A percentile compares a stretch with the other conserved stretches of the same genome.
phyloP scores from a whole-genome alignment of 306 rosid genomes.

The Gastrolobium villosum region DNA sequence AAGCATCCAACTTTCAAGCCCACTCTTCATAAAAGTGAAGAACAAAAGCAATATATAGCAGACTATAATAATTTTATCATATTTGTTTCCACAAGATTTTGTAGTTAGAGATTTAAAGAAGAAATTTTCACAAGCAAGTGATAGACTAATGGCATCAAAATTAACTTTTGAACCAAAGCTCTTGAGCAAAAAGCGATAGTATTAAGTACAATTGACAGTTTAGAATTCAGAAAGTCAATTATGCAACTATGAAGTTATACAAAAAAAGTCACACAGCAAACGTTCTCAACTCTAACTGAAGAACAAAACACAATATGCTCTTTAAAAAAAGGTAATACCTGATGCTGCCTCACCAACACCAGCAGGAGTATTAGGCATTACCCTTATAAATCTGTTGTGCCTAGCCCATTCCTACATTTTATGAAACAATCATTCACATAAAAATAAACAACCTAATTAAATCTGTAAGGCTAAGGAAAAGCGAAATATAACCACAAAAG shows the following conservation, averaged over 20 bases:
- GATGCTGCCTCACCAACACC: conserved; percentile 85
- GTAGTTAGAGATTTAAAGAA: conserved; percentile 1
- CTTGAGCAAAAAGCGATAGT: conserved; percentile 6
- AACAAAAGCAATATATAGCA: conserved; percentile 20
- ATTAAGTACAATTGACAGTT: conserved; percentile 6
- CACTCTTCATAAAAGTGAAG: conserved; percentile 35
- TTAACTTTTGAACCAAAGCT: conserved; percentile 16
- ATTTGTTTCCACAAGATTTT: not conserved
- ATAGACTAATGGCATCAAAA: not conserved
- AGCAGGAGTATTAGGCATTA: conserved; percentile 86
- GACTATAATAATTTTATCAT: not conserved
- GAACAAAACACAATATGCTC: conserved; percentile 36
- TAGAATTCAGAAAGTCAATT: conserved; percentile 31
- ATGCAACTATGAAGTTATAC: conserved; percentile 3
- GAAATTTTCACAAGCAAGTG: not conserved
- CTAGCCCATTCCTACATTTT: conserved; percentile 85
- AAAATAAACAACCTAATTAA: conserved; percentile 34
- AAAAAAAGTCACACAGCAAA: conserved; percentile 17
- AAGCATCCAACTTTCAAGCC: conserved; percentile 20
- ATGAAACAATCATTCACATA: conserved; percentile 39
- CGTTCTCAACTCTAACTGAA: conserved; percentile 17
- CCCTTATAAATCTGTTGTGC: conserved; percentile 72
- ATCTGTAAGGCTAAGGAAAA: conserved; percentile 19
- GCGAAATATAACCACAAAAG: not conserved
- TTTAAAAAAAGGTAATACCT: conserved; percentile 56